These are phyloP conservation scores for Pseudocercospora eumusae DNA, from an alignment of 2,329 filamentous ascomycete species.

Conservation along the genomic window DNA sequence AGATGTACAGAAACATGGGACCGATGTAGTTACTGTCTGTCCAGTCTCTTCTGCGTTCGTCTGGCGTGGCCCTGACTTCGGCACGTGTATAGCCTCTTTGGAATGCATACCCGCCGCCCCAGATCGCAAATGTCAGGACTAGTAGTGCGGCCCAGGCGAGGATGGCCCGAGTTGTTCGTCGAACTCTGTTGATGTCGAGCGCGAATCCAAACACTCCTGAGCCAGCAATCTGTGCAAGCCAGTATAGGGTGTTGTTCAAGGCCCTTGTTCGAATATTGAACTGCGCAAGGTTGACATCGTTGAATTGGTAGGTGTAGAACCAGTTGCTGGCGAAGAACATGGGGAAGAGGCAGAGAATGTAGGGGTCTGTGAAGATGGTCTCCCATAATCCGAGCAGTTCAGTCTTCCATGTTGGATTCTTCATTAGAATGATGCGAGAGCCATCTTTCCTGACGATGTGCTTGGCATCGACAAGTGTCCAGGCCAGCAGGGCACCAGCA, in stretches of 20 bases:
- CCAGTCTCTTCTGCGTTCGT: slow-evolving; percentile 61
- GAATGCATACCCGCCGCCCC: slow-evolving; percentile 80
- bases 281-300: slow-evolving; percentile 66
- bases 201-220: slow-evolving; percentile 70
- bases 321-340: slow-evolving; percentile 79
- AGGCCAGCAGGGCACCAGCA: slow-evolving; percentile 66
- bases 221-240: slow-evolving; percentile 73
- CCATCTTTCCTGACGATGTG: slow-evolving; percentile 74
- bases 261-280: slow-evolving; percentile 73
- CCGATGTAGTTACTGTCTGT: slow-evolving; percentile 66
- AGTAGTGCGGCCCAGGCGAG: slow-evolving; percentile 65
- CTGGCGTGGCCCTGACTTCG: slow-evolving; percentile 19
- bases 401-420: slow-evolving; percentile 74
- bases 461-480: slow-evolving; percentile 69
- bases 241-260: slow-evolving; percentile 74
- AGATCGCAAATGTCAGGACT: slow-evolving; percentile 70
- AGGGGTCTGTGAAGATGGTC: slow-evolving; percentile 68
- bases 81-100: slow-evolving; percentile 60
- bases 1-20: slow-evolving; percentile 85
- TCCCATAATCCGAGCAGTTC: slow-evolving; percentile 75
- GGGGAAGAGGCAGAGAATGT: slow-evolving; percentile 73
- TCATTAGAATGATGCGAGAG: slow-evolving; percentile 78
- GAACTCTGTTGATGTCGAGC: slow-evolving; percentile 61
- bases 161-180: slow-evolving; percentile 68
- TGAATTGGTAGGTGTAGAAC: slow-evolving; percentile 80